These are phyloP conservation scores for Xylaria castorea DNA, from an alignment of 495 filamentous ascomycete genomes.

Conservation along the genomic window DNA sequence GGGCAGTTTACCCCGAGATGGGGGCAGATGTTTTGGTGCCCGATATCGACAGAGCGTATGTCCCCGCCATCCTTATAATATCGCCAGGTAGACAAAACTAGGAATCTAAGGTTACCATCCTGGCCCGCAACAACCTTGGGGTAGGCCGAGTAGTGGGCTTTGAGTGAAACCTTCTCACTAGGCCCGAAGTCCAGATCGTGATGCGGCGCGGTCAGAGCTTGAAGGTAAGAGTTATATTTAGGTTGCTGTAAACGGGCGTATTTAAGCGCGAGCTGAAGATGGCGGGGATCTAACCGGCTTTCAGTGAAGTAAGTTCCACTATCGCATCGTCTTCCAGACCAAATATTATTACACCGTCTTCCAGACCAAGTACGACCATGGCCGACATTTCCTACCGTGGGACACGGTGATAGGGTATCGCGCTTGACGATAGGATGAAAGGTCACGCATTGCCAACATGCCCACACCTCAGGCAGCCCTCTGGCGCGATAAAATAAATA, in stretches of 20 bases:
- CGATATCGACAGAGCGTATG: neutral
- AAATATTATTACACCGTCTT: neutral
- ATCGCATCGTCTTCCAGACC: neutral
- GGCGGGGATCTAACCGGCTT: neutral
- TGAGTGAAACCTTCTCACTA: neutral
- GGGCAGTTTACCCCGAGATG: neutral
- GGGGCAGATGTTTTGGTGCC: neutral
- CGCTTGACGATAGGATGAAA: neutral
- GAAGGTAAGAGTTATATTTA: neutral
- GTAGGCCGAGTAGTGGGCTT: neutral
- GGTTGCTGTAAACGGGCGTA: neutral
- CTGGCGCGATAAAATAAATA: neutral
- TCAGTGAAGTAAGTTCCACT: neutral
- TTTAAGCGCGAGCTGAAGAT: slow-evolving; percentile 18
- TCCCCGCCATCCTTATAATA: neutral
- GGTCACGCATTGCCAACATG: neutral
- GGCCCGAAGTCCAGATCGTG: neutral
- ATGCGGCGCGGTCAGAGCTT: neutral
- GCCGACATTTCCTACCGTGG: neutral
- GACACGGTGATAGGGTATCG: slow-evolving; percentile 6
- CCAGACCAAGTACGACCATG: neutral
- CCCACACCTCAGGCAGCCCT: neutral
- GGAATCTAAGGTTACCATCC: slow-evolving; percentile 15
- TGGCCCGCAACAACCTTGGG: neutral
- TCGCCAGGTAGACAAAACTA: slow-evolving; percentile 10